Conservation (phyloP, 192 early-diverging fungal species). For the Martensiomyces pterosporus region DNA sequence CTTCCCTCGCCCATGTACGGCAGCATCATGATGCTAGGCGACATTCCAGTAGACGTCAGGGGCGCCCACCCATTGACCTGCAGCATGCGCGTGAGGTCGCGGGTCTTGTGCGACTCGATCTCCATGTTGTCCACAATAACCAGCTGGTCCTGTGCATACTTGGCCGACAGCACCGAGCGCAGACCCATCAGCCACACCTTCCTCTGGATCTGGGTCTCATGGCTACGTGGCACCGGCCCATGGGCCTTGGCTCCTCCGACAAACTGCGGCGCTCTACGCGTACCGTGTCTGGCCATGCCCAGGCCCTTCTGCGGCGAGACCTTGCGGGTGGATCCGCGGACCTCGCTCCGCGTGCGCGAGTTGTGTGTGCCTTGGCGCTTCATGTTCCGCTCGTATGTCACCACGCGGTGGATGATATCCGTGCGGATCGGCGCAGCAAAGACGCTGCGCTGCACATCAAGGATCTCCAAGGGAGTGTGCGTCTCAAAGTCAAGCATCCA, state of each 20-base stretch:
- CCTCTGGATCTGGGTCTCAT: constrained; percentile 73
- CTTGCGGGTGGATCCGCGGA: constrained; percentile 80
- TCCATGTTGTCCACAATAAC: constrained; percentile 71
- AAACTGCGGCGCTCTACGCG: constrained; percentile 78
- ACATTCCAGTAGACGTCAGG: constrained; percentile 12
- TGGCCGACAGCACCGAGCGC: constrained; percentile 78
- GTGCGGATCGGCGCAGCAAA: constrained; percentile 71
- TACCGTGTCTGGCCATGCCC: constrained; percentile 86
- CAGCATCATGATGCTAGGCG: constrained; percentile 28
- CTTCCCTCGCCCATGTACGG: constrained; percentile 39
- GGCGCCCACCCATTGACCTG: constrained; percentile 39
- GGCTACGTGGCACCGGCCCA: constrained; percentile 86
- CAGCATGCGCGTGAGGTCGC: constrained; percentile 51
- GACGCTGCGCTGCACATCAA: constrained; percentile 66
- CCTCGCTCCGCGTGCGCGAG: constrained; percentile 75
- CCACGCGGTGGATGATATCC: constrained; percentile 80
- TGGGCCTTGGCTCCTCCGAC: constrained; percentile 83
- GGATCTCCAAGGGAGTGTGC: constrained; percentile 64
- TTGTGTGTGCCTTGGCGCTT: constrained; percentile 79
- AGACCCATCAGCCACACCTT: constrained; percentile 86
- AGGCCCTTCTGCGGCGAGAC: constrained; percentile 88
- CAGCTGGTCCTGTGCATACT: constrained; percentile 87
- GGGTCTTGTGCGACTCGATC: constrained; percentile 55
- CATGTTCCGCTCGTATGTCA: constrained; percentile 83
- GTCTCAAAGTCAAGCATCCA: constrained; percentile 74